Conservation (phyloP, 306 rosid genomes). For the Carpinus fangiana region DNA sequence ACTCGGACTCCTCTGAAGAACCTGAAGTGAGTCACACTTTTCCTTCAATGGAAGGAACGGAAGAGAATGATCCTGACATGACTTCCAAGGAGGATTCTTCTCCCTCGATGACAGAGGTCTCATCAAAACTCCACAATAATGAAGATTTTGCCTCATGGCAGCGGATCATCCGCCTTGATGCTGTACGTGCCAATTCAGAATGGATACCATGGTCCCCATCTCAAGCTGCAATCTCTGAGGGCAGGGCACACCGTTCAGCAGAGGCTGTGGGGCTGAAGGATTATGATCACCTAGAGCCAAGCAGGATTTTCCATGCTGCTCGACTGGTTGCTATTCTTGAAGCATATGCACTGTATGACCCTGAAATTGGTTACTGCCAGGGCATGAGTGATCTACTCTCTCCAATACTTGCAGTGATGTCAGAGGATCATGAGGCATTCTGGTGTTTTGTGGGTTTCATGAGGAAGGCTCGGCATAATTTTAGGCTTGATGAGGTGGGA, state of each 20-base stretch:
- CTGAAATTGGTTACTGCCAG: constrained; percentile 99
- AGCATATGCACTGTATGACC: constrained; percentile 93
- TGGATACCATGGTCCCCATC: constrained; percentile 77
- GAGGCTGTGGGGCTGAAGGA: constrained; percentile 96
- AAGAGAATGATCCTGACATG: constrained; percentile 51
- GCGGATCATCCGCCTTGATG: constrained; percentile 96
- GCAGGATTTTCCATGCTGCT: constrained; percentile 86
- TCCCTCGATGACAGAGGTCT: constrained; percentile 45
- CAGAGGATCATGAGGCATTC: constrained; percentile 95
- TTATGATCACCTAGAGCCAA: constrained; percentile 81
- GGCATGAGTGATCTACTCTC: constrained; percentile 99
- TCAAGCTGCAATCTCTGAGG: constrained; percentile 64
- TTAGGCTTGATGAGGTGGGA: constrained; percentile 97
- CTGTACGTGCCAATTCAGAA: constrained; percentile 85
- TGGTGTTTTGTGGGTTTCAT: constrained; percentile 99
- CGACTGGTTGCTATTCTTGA: constrained; percentile 94
- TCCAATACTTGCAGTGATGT: constrained; percentile 76
- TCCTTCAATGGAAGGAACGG: constrained; percentile 55
- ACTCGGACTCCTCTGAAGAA: constrained; percentile 84
- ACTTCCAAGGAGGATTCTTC: constrained; percentile 58
- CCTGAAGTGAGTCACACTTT: constrained; percentile 74
- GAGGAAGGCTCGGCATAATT: constrained; percentile 98
- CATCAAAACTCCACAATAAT: constrained; percentile 44
- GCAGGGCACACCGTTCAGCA: constrained; percentile 66
- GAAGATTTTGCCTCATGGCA: constrained; percentile 97